Conservation (phyloP, 441 rosid species). For the Brassica balearica region DNA sequence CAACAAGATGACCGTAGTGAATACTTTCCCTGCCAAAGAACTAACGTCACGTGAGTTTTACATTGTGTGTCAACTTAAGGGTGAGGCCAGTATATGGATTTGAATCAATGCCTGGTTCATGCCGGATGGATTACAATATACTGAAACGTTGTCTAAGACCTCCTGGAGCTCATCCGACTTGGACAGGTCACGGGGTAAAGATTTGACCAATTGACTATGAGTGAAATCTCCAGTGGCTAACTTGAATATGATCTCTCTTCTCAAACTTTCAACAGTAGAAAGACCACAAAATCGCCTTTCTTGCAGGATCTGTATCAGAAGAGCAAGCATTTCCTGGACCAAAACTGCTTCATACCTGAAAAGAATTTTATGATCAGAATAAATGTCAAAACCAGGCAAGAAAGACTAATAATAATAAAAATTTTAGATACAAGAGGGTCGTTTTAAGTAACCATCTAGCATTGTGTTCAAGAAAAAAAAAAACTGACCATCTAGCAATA, state of each 20-base stretch:
- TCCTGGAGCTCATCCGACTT: constrained; percentile 83
- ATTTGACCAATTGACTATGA: constrained; percentile 89
- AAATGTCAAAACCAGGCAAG: background rate
- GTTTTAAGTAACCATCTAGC: background rate
- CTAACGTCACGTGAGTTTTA: constrained; percentile 35
- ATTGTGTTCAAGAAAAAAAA: too few relatives aligned
- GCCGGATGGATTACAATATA: constrained; percentile 74
- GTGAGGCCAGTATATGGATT: constrained; percentile 30
- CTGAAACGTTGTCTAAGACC: constrained; percentile 76
- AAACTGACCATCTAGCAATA: background rate
- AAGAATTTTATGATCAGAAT: constrained; percentile 21
- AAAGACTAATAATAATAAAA: background rate
- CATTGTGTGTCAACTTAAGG: constrained; percentile 37
- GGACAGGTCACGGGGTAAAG: constrained; percentile 86
- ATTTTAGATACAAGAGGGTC: background rate
- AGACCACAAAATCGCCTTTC: constrained; percentile 95
- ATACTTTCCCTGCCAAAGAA: constrained; percentile 77
- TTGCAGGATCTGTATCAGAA: constrained; percentile 87
- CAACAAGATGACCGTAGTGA: constrained; percentile 78
- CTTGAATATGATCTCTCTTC: constrained; percentile 87
- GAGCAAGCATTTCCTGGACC: constrained; percentile 89
- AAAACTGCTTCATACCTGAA: constrained; percentile 88
- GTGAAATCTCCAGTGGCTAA: constrained; percentile 93
- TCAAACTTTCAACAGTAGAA: constrained; percentile 76
- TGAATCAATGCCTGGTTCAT: constrained; percentile 82